Base-by-base conservation (phyloP, 805 yeast genomes). In the Saccharomycopsis selenospora region DNA sequence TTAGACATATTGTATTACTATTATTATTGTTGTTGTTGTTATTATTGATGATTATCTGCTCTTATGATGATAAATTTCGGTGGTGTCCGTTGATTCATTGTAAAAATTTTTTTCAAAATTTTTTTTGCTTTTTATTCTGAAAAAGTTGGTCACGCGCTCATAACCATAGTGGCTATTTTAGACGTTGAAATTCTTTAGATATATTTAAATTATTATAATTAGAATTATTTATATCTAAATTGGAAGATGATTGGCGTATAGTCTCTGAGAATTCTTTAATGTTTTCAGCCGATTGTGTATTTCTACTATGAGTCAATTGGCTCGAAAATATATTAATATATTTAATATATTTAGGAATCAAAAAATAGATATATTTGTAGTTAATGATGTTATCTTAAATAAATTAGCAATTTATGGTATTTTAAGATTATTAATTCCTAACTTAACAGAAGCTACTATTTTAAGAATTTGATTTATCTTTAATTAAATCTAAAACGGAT, bases 1-100 rank as follows among this genome's bases (percentile, higher is more conserved):
- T 46, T 49, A 42, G 95, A 84, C 90, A 85, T 83, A 26, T 29
- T 64, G 7, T 36, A 10, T 5, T 28, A n/a, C n/a, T n/a, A n/a
- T n/a, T n/a, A n/a, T n/a, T n/a, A n/a, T n/a, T n/a, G n/a, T n/a
- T n/a, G n/a, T n/a, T n/a, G n/a, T n/a, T n/a, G n/a, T n/a, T n/a
- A n/a, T n/a, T n/a, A n/a, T n/a, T n/a, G n/a, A n/a, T n/a, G n/a
- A n/a, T n/a, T n/a, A n/a, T n/a, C n/a, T n/a, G n/a, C n/a, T n/a
- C n/a, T n/a, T n/a, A n/a, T n/a, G n/a, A n/a, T n/a, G n/a, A n/a
- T n/a, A n/a, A n/a, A n/a, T n/a, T n/a, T n/a, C n/a, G n/a, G n/a
- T n/a, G n/a, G n/a, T n/a, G n/a, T n/a, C n/a, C n/a, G n/a, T n/a
- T n/a, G n/a, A n/a, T n/a, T n/a, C n/a, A n/a, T n/a, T n/a, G n/a